phyloP scores from a whole-genome alignment of 345 rosid species.

The Acer saccharum region DNA sequence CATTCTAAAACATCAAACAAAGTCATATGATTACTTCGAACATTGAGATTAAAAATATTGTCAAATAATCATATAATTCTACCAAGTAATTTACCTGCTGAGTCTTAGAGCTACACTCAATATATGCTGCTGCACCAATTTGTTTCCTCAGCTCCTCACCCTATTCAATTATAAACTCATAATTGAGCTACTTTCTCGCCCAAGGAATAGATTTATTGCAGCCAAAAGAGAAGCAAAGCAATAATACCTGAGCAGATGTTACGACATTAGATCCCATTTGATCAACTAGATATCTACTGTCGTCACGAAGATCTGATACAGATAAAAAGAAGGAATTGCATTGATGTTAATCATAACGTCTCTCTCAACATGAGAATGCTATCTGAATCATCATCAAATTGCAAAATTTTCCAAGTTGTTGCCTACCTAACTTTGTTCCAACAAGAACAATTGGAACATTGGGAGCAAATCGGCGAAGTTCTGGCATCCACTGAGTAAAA shows the following conservation, averaged over 20 bases:
- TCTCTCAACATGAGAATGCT: background rate
- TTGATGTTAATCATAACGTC: background rate
- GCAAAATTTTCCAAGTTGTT: conserved; percentile 1
- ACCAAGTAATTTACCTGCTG: conserved; percentile 63
- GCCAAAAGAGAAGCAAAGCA: background rate
- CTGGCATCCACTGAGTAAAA: conserved; percentile 92
- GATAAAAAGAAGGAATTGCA: background rate
- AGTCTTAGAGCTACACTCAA: conserved; percentile 97
- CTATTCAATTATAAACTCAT: conserved; percentile 33
- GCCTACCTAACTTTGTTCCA: conserved; percentile 90
- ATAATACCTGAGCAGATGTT: conserved; percentile 68
- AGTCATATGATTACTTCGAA: background rate
- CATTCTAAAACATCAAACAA: conserved; percentile 55
- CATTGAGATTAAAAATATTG: too few relatives aligned
- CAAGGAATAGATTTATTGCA: background rate
- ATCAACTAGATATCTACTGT: conserved; percentile 68
- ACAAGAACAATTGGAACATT: conserved; percentile 95
- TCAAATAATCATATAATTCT: too few relatives aligned
- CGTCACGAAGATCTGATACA: conserved; percentile 80
- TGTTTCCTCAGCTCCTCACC: conserved; percentile 96
- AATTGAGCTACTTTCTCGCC: background rate
- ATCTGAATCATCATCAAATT: conserved; percentile 1
- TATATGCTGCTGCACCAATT: conserved; percentile 95
- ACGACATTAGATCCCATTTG: conserved; percentile 66
- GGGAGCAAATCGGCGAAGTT: conserved; percentile 92